Evolutionary conservation across 169 alveolate genomes (phyloP).

Genomic region (Cryptosporidium baileyi): DNA sequence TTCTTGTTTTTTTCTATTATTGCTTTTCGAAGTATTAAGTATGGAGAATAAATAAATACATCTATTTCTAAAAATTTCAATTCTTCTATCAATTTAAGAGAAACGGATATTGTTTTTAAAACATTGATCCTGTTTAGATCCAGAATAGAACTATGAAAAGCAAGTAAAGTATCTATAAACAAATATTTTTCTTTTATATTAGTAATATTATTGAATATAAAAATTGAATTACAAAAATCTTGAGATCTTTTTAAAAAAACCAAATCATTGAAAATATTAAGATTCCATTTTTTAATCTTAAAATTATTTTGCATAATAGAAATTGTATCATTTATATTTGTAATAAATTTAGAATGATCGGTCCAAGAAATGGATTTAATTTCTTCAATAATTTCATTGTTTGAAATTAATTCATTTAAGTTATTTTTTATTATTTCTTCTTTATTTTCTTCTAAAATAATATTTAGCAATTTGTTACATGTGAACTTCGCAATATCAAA

Average conservation of each 20-base stretch:
- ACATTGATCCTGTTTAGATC: background rate
- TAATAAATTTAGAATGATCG: background rate
- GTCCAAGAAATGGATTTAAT: background rate
- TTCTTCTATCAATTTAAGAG: slow-evolving; percentile 4
- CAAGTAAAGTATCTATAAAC: background rate
- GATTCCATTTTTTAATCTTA: background rate
- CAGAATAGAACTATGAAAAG: background rate
- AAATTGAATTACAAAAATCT: background rate
- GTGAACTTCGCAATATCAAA: slow-evolving; percentile 8
- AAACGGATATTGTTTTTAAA: slow-evolving; percentile 14
- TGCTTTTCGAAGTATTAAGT: slow-evolving; percentile 3
- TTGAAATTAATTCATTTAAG: background rate
- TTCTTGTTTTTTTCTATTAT: background rate
- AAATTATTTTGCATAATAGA: background rate
- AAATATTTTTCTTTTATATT: background rate
- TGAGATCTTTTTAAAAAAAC: background rate
- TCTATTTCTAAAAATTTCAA: background rate
- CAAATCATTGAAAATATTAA: too few relatives aligned
- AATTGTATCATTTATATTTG: background rate
- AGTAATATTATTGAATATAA: background rate
- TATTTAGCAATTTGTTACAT: background rate
- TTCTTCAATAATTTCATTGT: background rate
- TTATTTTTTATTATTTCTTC: background rate
- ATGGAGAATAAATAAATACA: background rate
- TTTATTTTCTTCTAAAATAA: background rate